phyloP scores from a whole-genome alignment of 2,329 filamentous ascomycete species.

The Diaporthe humulicola region DNA sequence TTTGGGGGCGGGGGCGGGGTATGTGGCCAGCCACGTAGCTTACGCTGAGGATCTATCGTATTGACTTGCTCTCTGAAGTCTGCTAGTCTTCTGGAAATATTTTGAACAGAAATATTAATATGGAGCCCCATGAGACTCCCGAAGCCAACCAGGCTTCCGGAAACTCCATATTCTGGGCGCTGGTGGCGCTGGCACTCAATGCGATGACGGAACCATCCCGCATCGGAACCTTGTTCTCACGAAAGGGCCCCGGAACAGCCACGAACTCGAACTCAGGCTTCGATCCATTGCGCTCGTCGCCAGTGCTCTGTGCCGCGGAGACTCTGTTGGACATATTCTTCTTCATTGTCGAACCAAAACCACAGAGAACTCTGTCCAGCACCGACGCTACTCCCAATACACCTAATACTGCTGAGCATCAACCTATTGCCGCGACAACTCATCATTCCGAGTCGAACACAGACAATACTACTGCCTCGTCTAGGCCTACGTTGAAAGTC shows the following conservation, averaged over 20 bases:
- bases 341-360: not conserved
- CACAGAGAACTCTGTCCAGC: not conserved
- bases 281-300: conserved; percentile 2
- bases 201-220: not conserved
- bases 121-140: not conserved
- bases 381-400: not conserved
- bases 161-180: not conserved
- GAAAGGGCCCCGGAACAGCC: not conserved
- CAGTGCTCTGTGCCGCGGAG: not conserved
- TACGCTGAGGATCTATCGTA: not conserved
- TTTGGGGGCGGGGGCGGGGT: not conserved
- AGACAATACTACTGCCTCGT: not conserved
- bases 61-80: not conserved
- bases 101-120: not conserved
- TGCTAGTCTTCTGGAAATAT: not conserved
- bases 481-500: not conserved
- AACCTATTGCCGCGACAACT: not conserved
- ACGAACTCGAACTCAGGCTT: not conserved
- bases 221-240: not conserved
- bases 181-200: not conserved
- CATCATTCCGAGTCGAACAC: not conserved
- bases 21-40: not conserved
- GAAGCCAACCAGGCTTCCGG: not conserved
- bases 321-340: not conserved
- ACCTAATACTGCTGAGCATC: not conserved